Base-by-base conservation (phyloP, 2,329 filamentous ascomycete species). In the Phymatotrichopsis omnivora region DNA sequence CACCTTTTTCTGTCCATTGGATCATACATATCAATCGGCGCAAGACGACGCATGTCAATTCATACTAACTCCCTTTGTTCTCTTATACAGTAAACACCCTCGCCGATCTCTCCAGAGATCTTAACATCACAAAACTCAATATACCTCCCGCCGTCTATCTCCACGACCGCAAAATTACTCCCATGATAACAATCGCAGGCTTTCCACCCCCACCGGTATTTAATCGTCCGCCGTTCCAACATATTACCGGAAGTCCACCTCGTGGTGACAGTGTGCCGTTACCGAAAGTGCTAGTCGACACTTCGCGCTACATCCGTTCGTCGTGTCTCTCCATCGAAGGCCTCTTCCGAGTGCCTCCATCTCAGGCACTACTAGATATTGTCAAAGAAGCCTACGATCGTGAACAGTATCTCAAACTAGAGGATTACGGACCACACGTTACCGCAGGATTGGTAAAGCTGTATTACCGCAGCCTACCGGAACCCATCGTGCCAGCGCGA, bases 321-420 rank as follows among this genome's bases (percentile, higher is more conserved):
- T 66, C 68, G 14, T 57, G 71, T 49, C 61, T 74, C 42, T 63
- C 58, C 14, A 67, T 63, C 0, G 70, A 74, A 58, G 72, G 72
- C 10, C 55, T 75, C 4, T 75, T 75, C 55, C 64, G 72, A 8
- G 67, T 75, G 5, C 68, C 70, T 10, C 67, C 71, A 3, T 69
- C 72, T 47, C 64, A 65, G 2, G 66, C 67, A 22, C 60, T 72
- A 10, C 62, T 69, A 32, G 68, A 71, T 17, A 63, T 72, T 2
- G 59, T 74, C 30, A 68, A 66, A 44, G 72, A 75, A 49, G 70
- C 71, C 5, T 74, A 74, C 46, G 69, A 75, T 57, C 62, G 72
- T 31, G 68, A 69, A 16, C 72, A 75, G 52, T 67, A 68, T 48
- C 72, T 68, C 54, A 70, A 73, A 33, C 60, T 74, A 52, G 70